Evolutionary conservation across 768 basidiomycete species (phyloP), one percentile per base, ranked within the genome.

Genomic region (Coprinopsis strossmayeri): DNA sequence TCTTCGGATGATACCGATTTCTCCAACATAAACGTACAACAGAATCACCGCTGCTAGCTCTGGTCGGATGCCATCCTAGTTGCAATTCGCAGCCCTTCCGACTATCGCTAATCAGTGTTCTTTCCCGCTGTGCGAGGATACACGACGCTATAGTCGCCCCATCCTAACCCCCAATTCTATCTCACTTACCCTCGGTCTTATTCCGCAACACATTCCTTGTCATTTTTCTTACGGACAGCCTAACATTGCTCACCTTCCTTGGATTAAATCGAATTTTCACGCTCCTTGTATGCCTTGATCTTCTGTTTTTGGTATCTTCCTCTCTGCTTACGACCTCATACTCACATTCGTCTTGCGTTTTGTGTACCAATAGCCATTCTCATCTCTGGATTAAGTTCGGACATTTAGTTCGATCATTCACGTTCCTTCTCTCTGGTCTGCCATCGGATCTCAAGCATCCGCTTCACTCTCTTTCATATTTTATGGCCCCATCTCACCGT

Each of bases 181-280:
- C 18, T 18, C 24, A 42, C 4, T 9, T 5, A 24, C 23, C 10
- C 25, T 9, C 9, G 11, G 12, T 18, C 3, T 18, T 45, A 11
- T 10, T 23, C 13, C 9, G 3, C 12, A n/a, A 34, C 42, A 54
- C 49, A 42, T 25, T 50, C 28, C 38, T 34, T 54, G 17, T 49
- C 28, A 24, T 45, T 38, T 48, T 43, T 42, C 30, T 32, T 38
- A 21, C 18, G 28, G 43, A 45, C 28, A 42, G 40, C 10, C 40
- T 42, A 5, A 10, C 18, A 9, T 17, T 9, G 5, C 18, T 10
- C 40, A 42, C 43, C 5, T 18, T 45, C 43, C n/a, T 27, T 45
- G 43, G 25, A 45, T 42, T 42, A 20, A n/a, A 5, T 42, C 24
- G 9, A 20, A 7, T 11, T 11, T 42, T 42, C 40, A 42, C 40